Evolutionary conservation across 805 yeast species (phyloP).

Genomic region (Scheffersomyces amazonensis): DNA sequence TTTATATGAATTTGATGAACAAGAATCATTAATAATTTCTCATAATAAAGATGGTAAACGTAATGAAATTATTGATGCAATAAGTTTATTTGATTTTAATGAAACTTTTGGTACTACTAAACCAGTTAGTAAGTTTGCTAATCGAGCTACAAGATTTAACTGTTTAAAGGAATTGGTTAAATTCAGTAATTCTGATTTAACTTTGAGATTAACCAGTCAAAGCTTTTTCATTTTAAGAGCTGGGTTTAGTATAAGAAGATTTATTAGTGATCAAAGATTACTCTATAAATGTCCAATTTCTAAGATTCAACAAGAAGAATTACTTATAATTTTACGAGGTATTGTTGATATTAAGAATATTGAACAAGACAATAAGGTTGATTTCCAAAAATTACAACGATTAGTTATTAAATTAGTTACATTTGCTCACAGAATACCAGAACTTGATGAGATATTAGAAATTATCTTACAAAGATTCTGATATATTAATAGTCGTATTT

Average conservation of each 20-base stretch:
- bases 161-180: constrained; percentile 56
- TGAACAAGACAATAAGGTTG: constrained; percentile 2
- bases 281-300: constrained; percentile 65
- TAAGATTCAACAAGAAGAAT: constrained; percentile 60
- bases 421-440: constrained; percentile 6
- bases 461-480: background rate
- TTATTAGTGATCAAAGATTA: constrained; percentile 59
- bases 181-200: constrained; percentile 18
- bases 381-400: constrained; percentile 7
- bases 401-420: constrained; percentile 18
- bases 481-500: too few species aligned
- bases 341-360: constrained; percentile 2
- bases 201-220: constrained; percentile 15
- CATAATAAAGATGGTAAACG: constrained; percentile 13
- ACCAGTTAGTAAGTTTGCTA: constrained; percentile 40
- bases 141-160: constrained; percentile 46
- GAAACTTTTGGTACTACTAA: constrained; percentile 64
- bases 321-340: constrained; percentile 47
- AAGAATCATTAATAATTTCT: constrained; percentile 37
- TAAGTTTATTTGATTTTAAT: constrained; percentile 43
- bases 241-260: constrained; percentile 60
- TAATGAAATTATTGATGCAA: constrained; percentile 30
- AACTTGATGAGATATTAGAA: background rate
- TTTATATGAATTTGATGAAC: constrained; percentile 54
- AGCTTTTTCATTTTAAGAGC: constrained; percentile 52